Base-by-base conservation (phyloP, 371 early-diverging fungal genomes). In the Capillidium rhysosporum region DNA sequence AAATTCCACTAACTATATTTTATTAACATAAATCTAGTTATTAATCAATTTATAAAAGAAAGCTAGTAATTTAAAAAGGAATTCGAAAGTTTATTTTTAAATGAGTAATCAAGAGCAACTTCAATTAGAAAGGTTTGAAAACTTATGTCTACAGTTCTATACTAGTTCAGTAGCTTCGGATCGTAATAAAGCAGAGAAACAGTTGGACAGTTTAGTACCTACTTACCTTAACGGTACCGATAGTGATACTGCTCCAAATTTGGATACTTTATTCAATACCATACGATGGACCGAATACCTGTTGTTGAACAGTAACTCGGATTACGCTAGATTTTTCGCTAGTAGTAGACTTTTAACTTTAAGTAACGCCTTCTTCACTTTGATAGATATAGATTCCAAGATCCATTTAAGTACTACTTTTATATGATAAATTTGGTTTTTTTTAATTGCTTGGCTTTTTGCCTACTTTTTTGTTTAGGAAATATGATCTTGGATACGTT, bases 161-260 rank as follows among this genome's bases (percentile, higher is more conserved):
- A 76, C 73, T 57, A 70, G 84, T 46, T 68, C 75, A 28, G 61
- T 69, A 31, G 62, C 70, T 16, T 66, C 72, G 59, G 76, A 75
- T 51, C 76, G 83, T 34, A 61, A 64, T 21, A 71, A 77, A 56
- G 84, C 80, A 16, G 87, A 86, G 63, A 73, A 69, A 56, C 64
- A 78, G 40, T 72, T 91, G 30, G 81, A 82, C 46, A 74, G 77
- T 56, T 77, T 72, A 43, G 87, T 86, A 54, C 92, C 92, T 25
- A 85, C 86, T 16, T 91, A 87, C 63, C 52, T 46, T 21, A 58
- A 58, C 28, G 29, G 28, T 14, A 20, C 23, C 18, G 20, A 49
- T 18, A 48, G 46, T 28, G 20, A 49, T 18, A 48, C 40, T 28
- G 60, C 62, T 46, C 64, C 66, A 14, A 4, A 34, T 12, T 12